A percentile compares a stretch with the other conserved stretches of the same genome.
phyloP scores from a whole-genome alignment of 148 eudicot species.

The Polygonum maritimum region DNA sequence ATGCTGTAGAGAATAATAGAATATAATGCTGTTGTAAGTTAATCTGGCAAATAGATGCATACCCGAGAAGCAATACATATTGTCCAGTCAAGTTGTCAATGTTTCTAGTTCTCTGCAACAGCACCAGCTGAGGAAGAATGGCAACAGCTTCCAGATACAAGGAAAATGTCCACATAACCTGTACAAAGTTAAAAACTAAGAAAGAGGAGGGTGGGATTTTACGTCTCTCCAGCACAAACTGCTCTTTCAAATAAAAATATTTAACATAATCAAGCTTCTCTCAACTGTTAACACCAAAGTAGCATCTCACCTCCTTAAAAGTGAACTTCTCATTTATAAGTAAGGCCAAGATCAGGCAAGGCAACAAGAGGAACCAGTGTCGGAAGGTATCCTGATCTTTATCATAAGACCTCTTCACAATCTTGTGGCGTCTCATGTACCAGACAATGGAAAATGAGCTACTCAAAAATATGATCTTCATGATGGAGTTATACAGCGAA shows the following conservation, averaged over 20 bases:
- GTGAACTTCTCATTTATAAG: conserved; percentile 76
- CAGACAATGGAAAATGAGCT: conserved; percentile 76
- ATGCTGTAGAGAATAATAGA: not conserved
- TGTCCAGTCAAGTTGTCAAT: conserved; percentile 90
- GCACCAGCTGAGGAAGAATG: conserved; percentile 87
- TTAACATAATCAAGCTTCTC: not conserved
- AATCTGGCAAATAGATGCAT: conserved; percentile 8
- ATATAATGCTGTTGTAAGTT: not conserved
- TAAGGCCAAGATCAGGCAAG: conserved; percentile 56
- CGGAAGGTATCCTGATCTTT: conserved; percentile 74
- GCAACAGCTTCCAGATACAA: conserved; percentile 92
- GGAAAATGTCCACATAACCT: conserved; percentile 98
- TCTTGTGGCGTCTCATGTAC: conserved; percentile 63
- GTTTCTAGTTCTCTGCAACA: conserved; percentile 95
- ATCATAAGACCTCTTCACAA: conserved; percentile 71
- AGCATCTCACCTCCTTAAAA: conserved; percentile 54
- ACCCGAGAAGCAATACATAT: conserved; percentile 88
- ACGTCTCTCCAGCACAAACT: not conserved
- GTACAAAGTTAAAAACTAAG: conserved; percentile 13
- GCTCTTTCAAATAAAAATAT: not conserved
- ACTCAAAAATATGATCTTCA: conserved; percentile 70
- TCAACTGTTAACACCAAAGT: not conserved
- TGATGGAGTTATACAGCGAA: conserved; percentile 65
- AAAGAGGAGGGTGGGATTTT: not conserved
- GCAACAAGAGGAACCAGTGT: conserved; percentile 48